Conservation (phyloP, 148 eudicot genomes). For the Salicornia ramosissima region DNA sequence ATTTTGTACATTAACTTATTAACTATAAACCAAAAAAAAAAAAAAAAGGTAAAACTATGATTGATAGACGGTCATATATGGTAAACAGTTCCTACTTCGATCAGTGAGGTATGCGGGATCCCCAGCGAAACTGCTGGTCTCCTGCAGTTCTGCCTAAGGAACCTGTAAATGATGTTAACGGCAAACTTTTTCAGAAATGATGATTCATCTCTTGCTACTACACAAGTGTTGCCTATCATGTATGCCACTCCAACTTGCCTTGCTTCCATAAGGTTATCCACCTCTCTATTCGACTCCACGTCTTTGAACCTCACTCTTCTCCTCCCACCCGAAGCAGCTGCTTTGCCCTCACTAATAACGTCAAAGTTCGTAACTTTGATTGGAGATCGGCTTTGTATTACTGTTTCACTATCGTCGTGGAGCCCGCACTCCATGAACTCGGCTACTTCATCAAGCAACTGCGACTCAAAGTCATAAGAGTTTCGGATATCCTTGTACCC, state of each 20-base stretch:
- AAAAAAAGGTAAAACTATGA: not conserved
- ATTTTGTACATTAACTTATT: conserved; percentile 6
- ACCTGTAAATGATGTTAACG: conserved; percentile 31
- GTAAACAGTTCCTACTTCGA: conserved; percentile 44
- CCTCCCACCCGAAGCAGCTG: not conserved
- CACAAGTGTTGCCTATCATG: conserved; percentile 39
- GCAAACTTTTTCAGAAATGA: conserved; percentile 30
- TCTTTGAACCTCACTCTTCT: conserved; percentile 27
- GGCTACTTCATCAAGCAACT: conserved; percentile 28
- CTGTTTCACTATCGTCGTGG: conserved; percentile 1
- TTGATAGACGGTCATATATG: conserved; percentile 18
- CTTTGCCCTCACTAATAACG: not conserved
- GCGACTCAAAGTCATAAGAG: conserved; percentile 35
- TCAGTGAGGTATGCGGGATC: conserved; percentile 36
- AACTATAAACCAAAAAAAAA: not conserved
- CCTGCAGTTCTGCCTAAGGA: conserved; percentile 40
- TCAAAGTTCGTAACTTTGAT: not conserved
- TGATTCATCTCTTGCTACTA: conserved; percentile 31
- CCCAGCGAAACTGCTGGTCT: conserved; percentile 35
- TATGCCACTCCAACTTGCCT: conserved; percentile 36
- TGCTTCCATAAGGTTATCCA: conserved; percentile 29
- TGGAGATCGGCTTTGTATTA: not conserved
- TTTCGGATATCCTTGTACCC: conserved; percentile 43
- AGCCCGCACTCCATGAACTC: conserved; percentile 21
- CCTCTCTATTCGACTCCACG: conserved; percentile 4